These are phyloP conservation scores for Chlorella sorokiniana DNA, from an alignment of 139 green algal species.

Conservation along the genomic window DNA sequence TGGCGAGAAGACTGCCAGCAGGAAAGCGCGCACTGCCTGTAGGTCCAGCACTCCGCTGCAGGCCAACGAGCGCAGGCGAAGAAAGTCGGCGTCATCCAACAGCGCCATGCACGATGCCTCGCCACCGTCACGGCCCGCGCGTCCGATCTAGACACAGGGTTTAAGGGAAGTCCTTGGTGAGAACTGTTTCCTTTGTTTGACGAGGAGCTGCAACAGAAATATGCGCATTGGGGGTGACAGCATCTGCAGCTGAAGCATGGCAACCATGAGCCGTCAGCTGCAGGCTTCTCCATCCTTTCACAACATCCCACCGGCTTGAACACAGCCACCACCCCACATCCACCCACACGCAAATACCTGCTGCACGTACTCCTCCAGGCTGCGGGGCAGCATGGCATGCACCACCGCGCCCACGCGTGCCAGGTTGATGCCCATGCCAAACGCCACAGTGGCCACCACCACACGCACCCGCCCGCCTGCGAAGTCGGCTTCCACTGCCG, in stretches of 20 bases:
- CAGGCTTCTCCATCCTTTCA: too few relatives aligned
- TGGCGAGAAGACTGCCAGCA: slow-evolving; percentile 56
- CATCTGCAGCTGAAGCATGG: background rate
- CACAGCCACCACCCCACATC: background rate
- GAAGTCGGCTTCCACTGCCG: slow-evolving; percentile 65
- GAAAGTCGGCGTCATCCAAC: slow-evolving; percentile 71
- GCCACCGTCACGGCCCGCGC: slow-evolving; percentile 72
- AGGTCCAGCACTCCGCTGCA: slow-evolving; percentile 48
- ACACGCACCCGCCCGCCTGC: slow-evolving; percentile 54
- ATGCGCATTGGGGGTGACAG: background rate
- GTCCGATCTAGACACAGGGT: slow-evolving; percentile 50
- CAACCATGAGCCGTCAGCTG: background rate
- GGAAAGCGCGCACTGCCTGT: slow-evolving; percentile 51
- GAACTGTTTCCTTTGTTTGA: too few relatives aligned
- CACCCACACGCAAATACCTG: slow-evolving; percentile 56
- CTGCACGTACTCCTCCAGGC: slow-evolving; percentile 91
- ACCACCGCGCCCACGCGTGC: slow-evolving; percentile 69
- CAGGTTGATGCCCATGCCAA: slow-evolving; percentile 82
- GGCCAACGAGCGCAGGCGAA: slow-evolving; percentile 60
- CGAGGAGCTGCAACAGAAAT: too few relatives aligned
- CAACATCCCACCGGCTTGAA: too few relatives aligned
- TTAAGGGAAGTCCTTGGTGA: background rate
- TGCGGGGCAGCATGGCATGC: slow-evolving; percentile 77
- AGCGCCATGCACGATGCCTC: slow-evolving; percentile 65
- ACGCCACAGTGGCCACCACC: slow-evolving; percentile 79